phyloP scores from a whole-genome alignment of 129 eudicot genomes.

The Saussurea involucrata region DNA sequence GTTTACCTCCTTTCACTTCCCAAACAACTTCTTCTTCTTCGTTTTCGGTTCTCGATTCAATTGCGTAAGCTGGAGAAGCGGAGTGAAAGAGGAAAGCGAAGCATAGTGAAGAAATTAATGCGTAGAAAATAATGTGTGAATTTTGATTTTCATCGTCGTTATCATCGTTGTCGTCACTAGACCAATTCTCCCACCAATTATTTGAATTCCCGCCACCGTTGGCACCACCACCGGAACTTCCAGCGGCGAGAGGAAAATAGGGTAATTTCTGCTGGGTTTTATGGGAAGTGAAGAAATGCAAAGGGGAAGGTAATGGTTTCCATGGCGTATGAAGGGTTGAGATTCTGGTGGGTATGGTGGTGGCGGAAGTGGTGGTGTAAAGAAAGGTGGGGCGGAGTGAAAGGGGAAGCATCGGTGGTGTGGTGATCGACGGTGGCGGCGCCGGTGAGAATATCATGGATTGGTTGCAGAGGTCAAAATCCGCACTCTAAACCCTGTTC shows the following conservation, averaged over 20 bases:
- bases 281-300: slow-evolving; percentile 14
- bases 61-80: slow-evolving; percentile 44
- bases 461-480: slow-evolving; percentile 21
- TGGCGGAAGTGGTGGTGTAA: slow-evolving; percentile 2
- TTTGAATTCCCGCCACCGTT: slow-evolving; percentile 25
- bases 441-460: slow-evolving; percentile 29
- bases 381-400: slow-evolving; percentile 21
- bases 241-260: neutral
- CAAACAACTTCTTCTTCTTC: slow-evolving; percentile 30
- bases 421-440: slow-evolving; percentile 26
- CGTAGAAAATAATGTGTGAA: slow-evolving; percentile 5
- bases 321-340: slow-evolving; percentile 2
- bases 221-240: slow-evolving; percentile 17
- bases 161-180: slow-evolving; percentile 1
- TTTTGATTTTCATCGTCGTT: slow-evolving; percentile 16
- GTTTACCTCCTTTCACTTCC: slow-evolving; percentile 72
- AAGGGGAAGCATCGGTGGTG: slow-evolving; percentile 9
- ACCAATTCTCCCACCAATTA: slow-evolving; percentile 36
- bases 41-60: neutral
- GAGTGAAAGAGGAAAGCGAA: slow-evolving; percentile 24
- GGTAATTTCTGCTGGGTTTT: slow-evolving; percentile 6
- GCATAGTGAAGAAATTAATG: neutral
- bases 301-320: slow-evolving; percentile 23
- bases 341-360: neutral
- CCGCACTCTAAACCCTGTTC: neutral